Base-by-base conservation (phyloP, 495 filamentous ascomycete species). In the Penicillium antarcticum region DNA sequence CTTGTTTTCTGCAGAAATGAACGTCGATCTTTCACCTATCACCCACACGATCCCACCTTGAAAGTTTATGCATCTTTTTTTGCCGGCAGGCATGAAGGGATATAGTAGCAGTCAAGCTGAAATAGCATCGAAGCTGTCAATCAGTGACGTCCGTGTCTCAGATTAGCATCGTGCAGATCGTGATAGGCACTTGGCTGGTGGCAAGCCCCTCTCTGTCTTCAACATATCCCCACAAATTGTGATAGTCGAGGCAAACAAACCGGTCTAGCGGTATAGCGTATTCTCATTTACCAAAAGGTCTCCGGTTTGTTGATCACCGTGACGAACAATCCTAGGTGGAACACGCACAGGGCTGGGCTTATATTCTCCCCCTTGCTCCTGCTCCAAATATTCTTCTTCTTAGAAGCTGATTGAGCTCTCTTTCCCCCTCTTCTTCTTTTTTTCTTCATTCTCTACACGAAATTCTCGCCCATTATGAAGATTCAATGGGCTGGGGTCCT, bases 401-500 rank as follows among this genome's bases (percentile, higher is more conserved):
- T 8, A 24, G 18, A 45, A n/a, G n/a, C 23, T 17, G 23, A 35
- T 10, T 24, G 43, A 35, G 19, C 4, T 36, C 19, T n/a, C 14
- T 13, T 17, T 45, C 13, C 42, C 17, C 12, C 2, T 19, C 1
- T 19, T 21, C 11, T 34, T 31, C n/a, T 7, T 21, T 12, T 23
- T 34, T 2, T n/a, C 13, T 35, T 35, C 11, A 2, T 29, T 1
- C 43, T 34, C 11, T 21, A 2, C 16, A 16, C 16, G 12, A 50
- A 18, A 21, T 4, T 24, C 11, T 42, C 10, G 14, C 41, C 29
- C 49, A 39, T 45, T 3, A 53, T 53, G 51, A 53, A 48, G 31
- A 13, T 53, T 32, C 43, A 53, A 37, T 47, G 43, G 51, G 51
- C 26, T 12, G 18, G 37, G 8, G 12, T 54, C 13, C 32, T 55